Evolutionary conservation across 1,284 basidiomycete genomes (phyloP).

Genomic region (Sanguinoderma infundibulare): DNA sequence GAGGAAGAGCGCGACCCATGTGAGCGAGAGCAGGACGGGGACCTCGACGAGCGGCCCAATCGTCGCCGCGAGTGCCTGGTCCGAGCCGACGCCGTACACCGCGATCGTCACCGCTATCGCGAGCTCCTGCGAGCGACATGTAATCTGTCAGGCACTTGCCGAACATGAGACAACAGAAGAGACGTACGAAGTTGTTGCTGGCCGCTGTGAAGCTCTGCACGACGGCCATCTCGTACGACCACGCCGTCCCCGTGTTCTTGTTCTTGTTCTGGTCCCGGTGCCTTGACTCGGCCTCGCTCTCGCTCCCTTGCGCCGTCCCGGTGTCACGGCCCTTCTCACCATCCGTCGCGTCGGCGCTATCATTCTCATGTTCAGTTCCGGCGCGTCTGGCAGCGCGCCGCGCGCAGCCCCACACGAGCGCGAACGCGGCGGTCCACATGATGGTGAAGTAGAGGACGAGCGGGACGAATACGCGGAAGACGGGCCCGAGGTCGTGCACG

Average conservation of each 20-base stretch:
- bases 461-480: conserved; percentile 82
- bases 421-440: conserved; percentile 77
- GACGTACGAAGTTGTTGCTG: conserved; percentile 57
- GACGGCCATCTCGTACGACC: conserved; percentile 72
- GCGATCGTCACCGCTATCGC: conserved; percentile 87
- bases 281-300: conserved; percentile 11
- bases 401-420: conserved; percentile 53
- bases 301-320: not conserved
- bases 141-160: not conserved
- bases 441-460: conserved; percentile 79
- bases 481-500: conserved; percentile 68
- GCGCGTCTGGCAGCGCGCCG: conserved; percentile 4
- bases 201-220: conserved; percentile 68
- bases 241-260: conserved; percentile 31
- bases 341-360: not conserved
- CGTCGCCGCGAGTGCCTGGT: conserved; percentile 80
- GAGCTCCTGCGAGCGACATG: conserved; percentile 54
- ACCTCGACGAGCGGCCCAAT: conserved; percentile 82
- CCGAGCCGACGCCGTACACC: conserved; percentile 74
- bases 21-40: conserved; percentile 75
- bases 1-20: conserved; percentile 70
- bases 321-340: conserved; percentile 14
- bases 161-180: not conserved
- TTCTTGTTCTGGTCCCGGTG: not conserved
- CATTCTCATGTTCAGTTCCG: not conserved